A percentile compares a stretch with the other conserved stretches of the same genome.
Conservation (phyloP, 331 rosid genomes). For the Phaseolus coccineus region DNA sequence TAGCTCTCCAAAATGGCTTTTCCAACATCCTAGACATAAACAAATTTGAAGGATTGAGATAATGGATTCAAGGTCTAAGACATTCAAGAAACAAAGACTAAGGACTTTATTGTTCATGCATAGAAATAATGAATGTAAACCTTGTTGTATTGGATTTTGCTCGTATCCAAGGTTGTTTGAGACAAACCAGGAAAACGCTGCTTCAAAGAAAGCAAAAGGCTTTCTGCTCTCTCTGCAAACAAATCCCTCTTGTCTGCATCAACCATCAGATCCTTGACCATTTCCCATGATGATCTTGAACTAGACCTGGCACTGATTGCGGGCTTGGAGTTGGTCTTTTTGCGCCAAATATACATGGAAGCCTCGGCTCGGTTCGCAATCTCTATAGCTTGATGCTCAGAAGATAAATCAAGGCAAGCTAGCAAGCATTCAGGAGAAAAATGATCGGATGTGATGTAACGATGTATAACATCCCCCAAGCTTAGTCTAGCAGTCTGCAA, state of each 20-base stretch:
- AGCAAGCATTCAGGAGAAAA: conserved; percentile 86
- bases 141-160: conserved; percentile 97
- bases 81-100: neutral
- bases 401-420: conserved; percentile 89
- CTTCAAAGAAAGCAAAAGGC: conserved; percentile 80
- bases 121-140: conserved; percentile 43
- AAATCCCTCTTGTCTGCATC: conserved; percentile 88
- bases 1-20: conserved; percentile 93
- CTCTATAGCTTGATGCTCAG: conserved; percentile 96
- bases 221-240: conserved; percentile 93
- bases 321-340: conserved; percentile 65
- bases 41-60: conserved; percentile 31
- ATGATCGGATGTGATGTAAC: conserved; percentile 87
- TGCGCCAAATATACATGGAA: conserved; percentile 77
- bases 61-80: neutral
- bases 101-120: neutral
- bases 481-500: conserved; percentile 84
- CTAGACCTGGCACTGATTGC: conserved; percentile 52
- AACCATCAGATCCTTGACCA: conserved; percentile 91
- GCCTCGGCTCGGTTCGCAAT: conserved; percentile 89
- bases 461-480: conserved; percentile 88
- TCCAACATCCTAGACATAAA: conserved; percentile 79
- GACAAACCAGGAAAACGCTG: conserved; percentile 94
- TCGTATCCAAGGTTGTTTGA: conserved; percentile 86
- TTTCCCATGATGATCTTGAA: conserved; percentile 94